Percentiles rank a stretch among this genome's conserved stretches.
Evolutionary conservation across 805 yeast genomes (phyloP).

Genomic region (Nakazawaea wickerhamii): DNA sequence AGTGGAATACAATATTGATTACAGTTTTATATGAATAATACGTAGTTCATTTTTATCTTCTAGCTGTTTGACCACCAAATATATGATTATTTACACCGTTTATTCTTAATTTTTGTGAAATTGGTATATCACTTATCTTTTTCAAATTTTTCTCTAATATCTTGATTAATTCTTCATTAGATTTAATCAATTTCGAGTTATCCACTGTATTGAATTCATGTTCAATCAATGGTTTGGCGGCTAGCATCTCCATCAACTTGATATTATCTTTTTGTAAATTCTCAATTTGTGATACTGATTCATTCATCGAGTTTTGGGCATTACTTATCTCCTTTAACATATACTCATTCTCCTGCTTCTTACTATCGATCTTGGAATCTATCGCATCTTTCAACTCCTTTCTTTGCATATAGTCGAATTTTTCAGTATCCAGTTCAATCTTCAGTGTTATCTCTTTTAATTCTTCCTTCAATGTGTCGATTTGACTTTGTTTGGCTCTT

Average conservation of each 20-base stretch:
- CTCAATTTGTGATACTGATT: slow-evolving; percentile 26
- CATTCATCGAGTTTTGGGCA: slow-evolving; percentile 44
- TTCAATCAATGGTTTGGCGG: neutral
- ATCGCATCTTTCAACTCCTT: slow-evolving; percentile 37
- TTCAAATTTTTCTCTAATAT: slow-evolving; percentile 11
- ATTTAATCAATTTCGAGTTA: neutral
- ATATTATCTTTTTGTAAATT: neutral
- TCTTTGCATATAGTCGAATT: slow-evolving; percentile 41
- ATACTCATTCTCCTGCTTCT: slow-evolving; percentile 51
- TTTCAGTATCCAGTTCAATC: slow-evolving; percentile 22
- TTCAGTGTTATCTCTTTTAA: slow-evolving; percentile 25
- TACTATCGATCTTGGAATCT: slow-evolving; percentile 40
- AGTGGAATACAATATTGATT: too few relatives aligned
- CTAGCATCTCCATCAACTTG: too few relatives aligned
- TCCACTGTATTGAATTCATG: neutral
- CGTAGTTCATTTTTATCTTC: too few relatives aligned
- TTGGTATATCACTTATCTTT: slow-evolving; percentile 12
- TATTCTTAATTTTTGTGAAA: slow-evolving; percentile 11
- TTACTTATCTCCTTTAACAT: slow-evolving; percentile 53
- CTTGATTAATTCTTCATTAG: slow-evolving; percentile 7
- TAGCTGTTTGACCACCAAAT: neutral
- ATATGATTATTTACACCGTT: slow-evolving; percentile 13
- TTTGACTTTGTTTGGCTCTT: slow-evolving; percentile 16
- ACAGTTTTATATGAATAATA: too few relatives aligned
- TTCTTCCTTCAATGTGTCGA: slow-evolving; percentile 17